Percentiles rank a stretch among this genome's conserved stretches.
phyloP scores from a whole-genome alignment of 345 rosid genomes.

The Litchi chinensis region DNA sequence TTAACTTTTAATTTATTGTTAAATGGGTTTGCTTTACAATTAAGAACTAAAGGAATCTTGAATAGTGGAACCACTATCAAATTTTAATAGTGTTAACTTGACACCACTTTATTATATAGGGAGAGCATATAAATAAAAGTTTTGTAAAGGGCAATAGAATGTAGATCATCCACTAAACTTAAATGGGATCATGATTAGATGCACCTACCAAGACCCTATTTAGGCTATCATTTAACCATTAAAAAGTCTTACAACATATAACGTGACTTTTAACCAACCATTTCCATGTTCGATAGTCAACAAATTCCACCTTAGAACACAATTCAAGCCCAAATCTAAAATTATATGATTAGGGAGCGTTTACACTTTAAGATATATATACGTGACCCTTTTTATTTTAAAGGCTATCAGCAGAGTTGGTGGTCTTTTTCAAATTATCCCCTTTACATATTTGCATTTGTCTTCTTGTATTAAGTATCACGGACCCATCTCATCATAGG shows the following conservation, averaged over 20 bases:
- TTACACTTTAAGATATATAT: conserved; percentile 2
- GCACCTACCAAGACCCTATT: conserved; percentile 7
- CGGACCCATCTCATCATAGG: conserved; percentile 20
- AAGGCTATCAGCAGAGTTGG: background rate
- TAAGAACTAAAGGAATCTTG: background rate
- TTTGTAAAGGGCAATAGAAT: background rate
- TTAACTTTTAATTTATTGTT: background rate
- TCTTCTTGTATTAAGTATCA: background rate
- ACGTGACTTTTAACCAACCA: conserved; percentile 31
- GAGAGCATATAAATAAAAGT: background rate
- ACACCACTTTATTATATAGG: background rate
- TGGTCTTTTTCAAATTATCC: conserved; percentile 2
- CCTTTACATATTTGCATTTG: background rate
- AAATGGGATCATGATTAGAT: background rate
- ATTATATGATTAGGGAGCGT: conserved; percentile 19
- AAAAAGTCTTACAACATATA: background rate
- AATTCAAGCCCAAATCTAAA: conserved; percentile 11
- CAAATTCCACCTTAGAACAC: conserved; percentile 4
- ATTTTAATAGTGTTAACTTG: no score
- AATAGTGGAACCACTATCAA: background rate
- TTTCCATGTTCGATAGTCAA: background rate
- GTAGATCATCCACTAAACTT: background rate
- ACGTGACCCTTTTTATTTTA: background rate
- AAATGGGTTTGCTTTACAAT: background rate
- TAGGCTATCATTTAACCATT: background rate